Evolutionary conservation across 2,329 filamentous ascomycete species (phyloP), one percentile per base, ranked within the genome.

Genomic region (Clonostachys sp.): DNA sequence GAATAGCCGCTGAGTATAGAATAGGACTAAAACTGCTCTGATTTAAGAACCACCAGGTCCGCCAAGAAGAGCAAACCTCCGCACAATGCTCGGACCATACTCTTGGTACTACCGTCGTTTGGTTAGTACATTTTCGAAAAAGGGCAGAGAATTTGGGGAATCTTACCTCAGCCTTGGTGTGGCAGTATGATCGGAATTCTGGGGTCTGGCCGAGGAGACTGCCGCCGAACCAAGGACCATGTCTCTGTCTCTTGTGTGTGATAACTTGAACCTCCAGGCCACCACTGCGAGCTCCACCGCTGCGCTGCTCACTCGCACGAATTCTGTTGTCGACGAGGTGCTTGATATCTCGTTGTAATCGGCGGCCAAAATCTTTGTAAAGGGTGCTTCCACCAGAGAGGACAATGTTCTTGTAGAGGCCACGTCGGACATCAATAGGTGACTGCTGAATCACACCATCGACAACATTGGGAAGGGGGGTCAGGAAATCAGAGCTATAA

Each of bases 361-460:
- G 84, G 56, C 94, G 84, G 24, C 94, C 94, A 70, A 99, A 99
- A 71, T 99, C 91, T 72, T 97, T 96, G 81, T 97, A 99, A 52
- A 99, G 76, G 18, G 94, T 99, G 57, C 91, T 96, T 59, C 94
- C 94, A 64, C 94, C 94, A 5, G 92, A 97, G 36, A 99, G 78
- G 35, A 99, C 94, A 71, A 99, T 99, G 73, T 99, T 99, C 83
- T 99, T 99, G 82, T 99, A 99, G 36, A 99, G 79, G 40, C 94
- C 94, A 71, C 94, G 84, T 62, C 94, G 87, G 42, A 99, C 95
- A 63, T 99, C 94, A 59, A 99, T 99, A 40, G 94, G 94, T 34
- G 92, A 96, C 48, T 91, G 92, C 71, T 99, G 94, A 59, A 99
- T 99, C 53, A 97, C 94, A 48, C 87, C 87, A 64, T 99, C 94